Evolutionary conservation across 352 stramenopile species (phyloP), one percentile per base, ranked within the genome.

Genomic region (Pythium rishiriense): DNA sequence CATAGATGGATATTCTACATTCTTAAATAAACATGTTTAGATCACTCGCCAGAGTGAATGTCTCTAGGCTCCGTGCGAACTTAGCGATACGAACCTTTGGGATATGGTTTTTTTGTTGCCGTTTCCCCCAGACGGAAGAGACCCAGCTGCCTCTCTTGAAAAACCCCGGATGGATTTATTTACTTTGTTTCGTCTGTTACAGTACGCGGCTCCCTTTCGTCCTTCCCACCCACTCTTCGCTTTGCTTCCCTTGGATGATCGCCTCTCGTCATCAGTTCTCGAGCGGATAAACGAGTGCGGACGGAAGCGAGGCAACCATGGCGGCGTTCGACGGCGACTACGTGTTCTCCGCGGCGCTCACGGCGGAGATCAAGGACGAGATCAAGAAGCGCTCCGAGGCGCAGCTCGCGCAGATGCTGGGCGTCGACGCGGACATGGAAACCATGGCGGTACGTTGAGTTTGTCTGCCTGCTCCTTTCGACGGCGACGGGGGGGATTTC

Each of bases 381-480:
- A 79, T 93, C 62, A 72, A 84, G 66, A 28, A 11, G 35, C 70
- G 72, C 53, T 81, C 75, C 1, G 48, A 81, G 31, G 62, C 74
- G 22, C 79, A 89, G 61, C 78, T 94, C 12, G 78, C 75, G 22
- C 81, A 94, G 66, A 89, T 92, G 76, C 75, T 94, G 39, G 85
- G 83, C 54, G 82, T 91, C 11, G 85, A 93, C 49, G 83, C 93
- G 55, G 85, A 94, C 73, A 85, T 78, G 28, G 17, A 53, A 33
- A 83, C 91, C 52, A 94, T 94, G 85, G 83, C 85, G 85, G 85
- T 94, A 90, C 71, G 79, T 86, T 52, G 29, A 43, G 21, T 46
- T 24, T 60, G 29, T 58, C 28, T 46, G 5, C n/a, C n/a, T n/a
- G n/a, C 31, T 21, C 6, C 37, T 43, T 43, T 3, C 37, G 10